A percentile compares a stretch with the other conserved stretches of the same genome.
These are phyloP conservation scores for Lolium rigidum DNA, from an alignment of 176 grass and related monocot species.

Conservation along the genomic window DNA sequence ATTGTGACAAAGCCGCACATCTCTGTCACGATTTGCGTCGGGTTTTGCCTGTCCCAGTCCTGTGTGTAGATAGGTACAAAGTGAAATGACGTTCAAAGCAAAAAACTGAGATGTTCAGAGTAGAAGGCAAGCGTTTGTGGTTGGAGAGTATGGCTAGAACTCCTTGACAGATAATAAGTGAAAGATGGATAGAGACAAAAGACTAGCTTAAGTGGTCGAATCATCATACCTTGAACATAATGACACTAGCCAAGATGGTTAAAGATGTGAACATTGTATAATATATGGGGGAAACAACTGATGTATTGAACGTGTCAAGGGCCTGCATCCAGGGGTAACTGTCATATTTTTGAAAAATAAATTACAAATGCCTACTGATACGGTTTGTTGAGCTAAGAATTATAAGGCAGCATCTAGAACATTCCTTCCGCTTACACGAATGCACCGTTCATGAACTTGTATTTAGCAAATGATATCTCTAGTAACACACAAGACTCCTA, in stretches of 20 bases:
- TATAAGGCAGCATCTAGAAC: not conserved
- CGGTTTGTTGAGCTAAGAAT: not conserved
- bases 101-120: not conserved
- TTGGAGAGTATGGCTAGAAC: not conserved
- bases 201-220: not conserved
- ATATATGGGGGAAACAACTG: conserved; percentile 83
- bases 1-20: conserved; percentile 84
- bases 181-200: not conserved
- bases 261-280: conserved; percentile 83
- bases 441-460: not conserved
- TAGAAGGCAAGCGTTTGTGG: not conserved
- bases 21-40: conserved; percentile 81
- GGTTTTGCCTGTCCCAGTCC: conserved; percentile 88
- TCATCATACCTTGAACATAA: conserved; percentile 81
- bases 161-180: not conserved
- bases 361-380: not conserved
- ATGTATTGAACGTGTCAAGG: conserved; percentile 76
- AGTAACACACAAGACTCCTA: not conserved
- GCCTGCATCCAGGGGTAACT: conserved; percentile 45
- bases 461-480: not conserved
- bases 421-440: not conserved
- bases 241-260: conserved; percentile 83
- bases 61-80: not conserved
- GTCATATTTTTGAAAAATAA: not conserved
- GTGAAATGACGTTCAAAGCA: not conserved